phyloP scores from a whole-genome alignment of 2,329 filamentous ascomycete species.

The Alternaria ventricosa region DNA sequence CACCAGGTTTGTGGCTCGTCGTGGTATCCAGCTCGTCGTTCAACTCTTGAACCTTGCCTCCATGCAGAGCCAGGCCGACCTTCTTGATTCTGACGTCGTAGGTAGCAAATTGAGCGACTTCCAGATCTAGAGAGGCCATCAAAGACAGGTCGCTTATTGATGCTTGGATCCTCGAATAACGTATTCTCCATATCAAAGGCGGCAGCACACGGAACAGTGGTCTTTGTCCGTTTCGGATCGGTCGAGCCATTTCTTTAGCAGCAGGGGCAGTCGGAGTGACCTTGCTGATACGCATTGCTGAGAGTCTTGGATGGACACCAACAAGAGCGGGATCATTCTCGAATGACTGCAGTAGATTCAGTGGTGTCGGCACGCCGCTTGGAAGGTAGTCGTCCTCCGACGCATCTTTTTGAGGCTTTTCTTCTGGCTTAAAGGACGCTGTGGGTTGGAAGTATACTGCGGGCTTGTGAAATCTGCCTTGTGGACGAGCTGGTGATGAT shows the following conservation, averaged over 20 bases:
- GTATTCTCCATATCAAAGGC: constrained; percentile 73
- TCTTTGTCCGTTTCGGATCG: constrained; percentile 69
- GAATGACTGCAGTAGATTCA: constrained; percentile 81
- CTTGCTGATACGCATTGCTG: constrained; percentile 75
- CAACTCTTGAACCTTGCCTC: constrained; percentile 64
- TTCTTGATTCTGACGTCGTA: constrained; percentile 69
- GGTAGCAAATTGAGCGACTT: constrained; percentile 73
- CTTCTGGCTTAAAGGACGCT: constrained; percentile 62
- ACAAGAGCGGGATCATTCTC: constrained; percentile 68
- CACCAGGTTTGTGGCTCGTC: constrained; percentile 70
- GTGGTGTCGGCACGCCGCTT: constrained; percentile 70
- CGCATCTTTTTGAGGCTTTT: constrained; percentile 52
- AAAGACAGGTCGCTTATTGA: constrained; percentile 60
- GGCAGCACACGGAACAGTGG: constrained; percentile 70
- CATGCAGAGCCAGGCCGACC: constrained; percentile 64
- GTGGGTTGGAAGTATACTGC: constrained; percentile 67
- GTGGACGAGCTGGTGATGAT: constrained; percentile 44
- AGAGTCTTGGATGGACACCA: constrained; percentile 70
- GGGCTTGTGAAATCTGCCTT: constrained; percentile 70
- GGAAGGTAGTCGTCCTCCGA: constrained; percentile 69
- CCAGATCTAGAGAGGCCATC: constrained; percentile 74
- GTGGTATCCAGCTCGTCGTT: constrained; percentile 57
- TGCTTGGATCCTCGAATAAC: constrained; percentile 71
- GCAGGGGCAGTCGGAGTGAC: constrained; percentile 71
- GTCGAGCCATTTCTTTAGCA: constrained; percentile 65